Conservation (phyloP, 257 asterid genomes). For the Solanum virginianum region DNA sequence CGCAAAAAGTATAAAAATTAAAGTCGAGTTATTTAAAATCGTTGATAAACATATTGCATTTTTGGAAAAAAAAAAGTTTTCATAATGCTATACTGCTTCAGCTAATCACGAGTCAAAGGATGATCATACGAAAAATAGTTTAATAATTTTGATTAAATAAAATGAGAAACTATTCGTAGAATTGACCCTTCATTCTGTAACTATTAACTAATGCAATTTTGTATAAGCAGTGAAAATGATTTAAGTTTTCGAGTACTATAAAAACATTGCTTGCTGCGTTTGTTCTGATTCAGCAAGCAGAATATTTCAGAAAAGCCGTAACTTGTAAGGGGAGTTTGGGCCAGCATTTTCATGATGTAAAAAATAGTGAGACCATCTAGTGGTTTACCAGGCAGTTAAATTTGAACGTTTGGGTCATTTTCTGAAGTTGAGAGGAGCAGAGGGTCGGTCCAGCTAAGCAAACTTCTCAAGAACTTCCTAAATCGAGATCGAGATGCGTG, state of each 20-base stretch:
- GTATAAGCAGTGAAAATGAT: not conserved
- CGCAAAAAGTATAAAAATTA: no score
- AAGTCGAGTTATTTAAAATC: no score
- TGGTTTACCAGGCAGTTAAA: not conserved
- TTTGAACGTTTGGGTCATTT: not conserved
- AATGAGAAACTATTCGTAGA: no score
- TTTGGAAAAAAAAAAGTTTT: no score
- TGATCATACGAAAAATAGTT: not conserved
- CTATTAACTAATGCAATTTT: not conserved
- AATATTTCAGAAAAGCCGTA: not conserved
- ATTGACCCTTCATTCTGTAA: no score
- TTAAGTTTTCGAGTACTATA: not conserved
- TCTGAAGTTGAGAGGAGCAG: not conserved
- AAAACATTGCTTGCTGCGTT: not conserved
- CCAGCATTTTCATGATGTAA: not conserved
- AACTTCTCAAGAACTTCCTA: not conserved
- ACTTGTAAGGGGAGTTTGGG: not conserved
- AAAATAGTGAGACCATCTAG: not conserved
- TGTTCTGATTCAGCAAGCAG: not conserved
- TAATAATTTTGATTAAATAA: not conserved
- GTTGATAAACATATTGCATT: no score
- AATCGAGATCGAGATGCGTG: not conserved
- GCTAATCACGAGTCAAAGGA: no score
- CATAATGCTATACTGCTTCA: no score
- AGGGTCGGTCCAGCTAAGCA: not conserved